Evolutionary conservation across 306 rosid genomes (phyloP).

Genomic region (Pterocarpus macrocarpus): DNA sequence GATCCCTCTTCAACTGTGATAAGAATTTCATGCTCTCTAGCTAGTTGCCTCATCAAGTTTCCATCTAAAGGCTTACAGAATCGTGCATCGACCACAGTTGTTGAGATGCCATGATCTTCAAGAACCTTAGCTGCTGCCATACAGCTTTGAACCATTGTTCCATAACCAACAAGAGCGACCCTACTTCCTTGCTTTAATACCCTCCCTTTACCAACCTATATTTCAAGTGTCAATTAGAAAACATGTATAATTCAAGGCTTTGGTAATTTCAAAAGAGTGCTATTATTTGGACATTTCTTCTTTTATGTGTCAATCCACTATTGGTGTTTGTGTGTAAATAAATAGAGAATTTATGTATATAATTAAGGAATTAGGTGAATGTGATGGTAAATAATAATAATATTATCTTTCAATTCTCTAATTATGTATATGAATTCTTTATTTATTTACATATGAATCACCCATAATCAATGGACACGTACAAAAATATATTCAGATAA

Average conservation of each 20-base stretch:
- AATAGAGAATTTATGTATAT: too few species aligned
- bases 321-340: too few species aligned
- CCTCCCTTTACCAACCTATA: constrained; percentile 74
- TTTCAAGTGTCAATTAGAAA: constrained; percentile 27
- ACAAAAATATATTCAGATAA: too few species aligned
- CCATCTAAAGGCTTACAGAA: constrained; percentile 78
- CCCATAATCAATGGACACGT: too few species aligned
- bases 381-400: too few species aligned
- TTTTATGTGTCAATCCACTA: too few species aligned
- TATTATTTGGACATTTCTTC: too few species aligned
- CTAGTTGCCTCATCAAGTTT: constrained; percentile 58
- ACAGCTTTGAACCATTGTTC: constrained; percentile 63
- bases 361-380: too few species aligned
- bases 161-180: constrained; percentile 78
- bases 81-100: constrained; percentile 76
- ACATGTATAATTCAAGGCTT: not conserved
- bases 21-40: constrained; percentile 65
- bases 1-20: constrained; percentile 80
- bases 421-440: too few species aligned
- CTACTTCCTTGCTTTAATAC: constrained; percentile 63
- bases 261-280: not conserved
- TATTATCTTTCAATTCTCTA: too few species aligned
- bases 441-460: too few species aligned
- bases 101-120: constrained; percentile 51
- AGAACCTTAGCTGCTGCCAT: constrained; percentile 61